Evolutionary conservation across 805 yeast species (phyloP).

Genomic region (Candida orba): DNA sequence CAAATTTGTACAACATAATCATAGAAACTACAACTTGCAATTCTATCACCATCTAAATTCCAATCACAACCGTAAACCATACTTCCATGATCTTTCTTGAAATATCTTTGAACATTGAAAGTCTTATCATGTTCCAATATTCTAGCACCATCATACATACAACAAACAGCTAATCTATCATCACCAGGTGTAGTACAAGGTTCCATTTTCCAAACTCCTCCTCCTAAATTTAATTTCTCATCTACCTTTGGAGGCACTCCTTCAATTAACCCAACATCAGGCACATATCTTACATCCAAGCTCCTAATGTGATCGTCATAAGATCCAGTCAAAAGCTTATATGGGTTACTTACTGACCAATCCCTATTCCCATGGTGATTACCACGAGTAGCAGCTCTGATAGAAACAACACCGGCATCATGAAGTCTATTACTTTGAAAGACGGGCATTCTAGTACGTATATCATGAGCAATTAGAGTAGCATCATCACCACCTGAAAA

Average conservation of each 20-base stretch:
- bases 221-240: slow-evolving; percentile 53
- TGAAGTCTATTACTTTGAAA: slow-evolving; percentile 51
- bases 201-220: slow-evolving; percentile 91
- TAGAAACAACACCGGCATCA: slow-evolving; percentile 86
- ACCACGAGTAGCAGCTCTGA: slow-evolving; percentile 47
- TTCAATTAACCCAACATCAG: slow-evolving; percentile 31
- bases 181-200: slow-evolving; percentile 44
- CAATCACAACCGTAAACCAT: slow-evolving; percentile 97
- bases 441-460: slow-evolving; percentile 29
- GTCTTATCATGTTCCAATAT: slow-evolving; percentile 36
- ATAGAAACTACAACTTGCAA: slow-evolving; percentile 87
- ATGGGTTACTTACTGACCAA: slow-evolving; percentile 40
- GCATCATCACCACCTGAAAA: slow-evolving; percentile 93
- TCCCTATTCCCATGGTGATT: slow-evolving; percentile 23
- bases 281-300: slow-evolving; percentile 58
- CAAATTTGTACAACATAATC: slow-evolving; percentile 78
- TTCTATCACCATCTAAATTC: slow-evolving; percentile 39
- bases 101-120: slow-evolving; percentile 32
- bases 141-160: slow-evolving; percentile 95
- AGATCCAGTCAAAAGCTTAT: slow-evolving; percentile 75
- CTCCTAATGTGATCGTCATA: slow-evolving; percentile 76
- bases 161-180: slow-evolving; percentile 62
- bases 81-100: slow-evolving; percentile 71
- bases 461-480: slow-evolving; percentile 65
- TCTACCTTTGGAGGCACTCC: slow-evolving; percentile 47